Base-by-base conservation (phyloP, 1,284 basidiomycete genomes). In the Tilletia walkeri region DNA sequence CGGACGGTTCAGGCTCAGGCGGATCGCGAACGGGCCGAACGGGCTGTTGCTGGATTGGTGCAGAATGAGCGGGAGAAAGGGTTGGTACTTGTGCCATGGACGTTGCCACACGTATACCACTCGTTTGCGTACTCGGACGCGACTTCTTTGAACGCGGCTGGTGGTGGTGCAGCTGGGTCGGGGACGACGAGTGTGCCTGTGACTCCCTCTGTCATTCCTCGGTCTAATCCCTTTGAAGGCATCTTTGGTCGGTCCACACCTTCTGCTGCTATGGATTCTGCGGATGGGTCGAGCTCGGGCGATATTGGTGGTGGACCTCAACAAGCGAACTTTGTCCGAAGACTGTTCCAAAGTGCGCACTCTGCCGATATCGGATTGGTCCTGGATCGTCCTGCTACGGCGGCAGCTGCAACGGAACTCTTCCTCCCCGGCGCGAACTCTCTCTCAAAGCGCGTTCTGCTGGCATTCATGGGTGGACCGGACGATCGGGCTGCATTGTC, bases 381-480 rank as follows among this genome's bases (percentile, higher is more conserved):
- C 80, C 88, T 95, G 65, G 92, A 95, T 79, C 87, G 89, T 84
- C 36, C 74, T 76, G 3, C 76, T 78, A 48, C 84, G 75, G 69
- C 76, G 18, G 56, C 61, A 39, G 34, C 65, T 3, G 47, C 49
- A 10, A 66, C 20, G 38, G 20, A 36, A 2, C 53, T 56, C 3
- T 47, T 48, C 41, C 70, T 74, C 14, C 66, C 76, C 4, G 72
- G 70, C 20, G 72, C 68, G 78, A 78, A 73, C 78, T 61, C 65
- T 80, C 84, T 45, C 88, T 36, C 41, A 18, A 67, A 90, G 75
- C 92, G 92, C 76, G 84, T 94, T 67, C 90, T 94, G 85, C 83
- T 95, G 49, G 91, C 92, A 0, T 96, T 95, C 88, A 91, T 94
- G 82, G 94, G 94, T 66, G 94, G 94, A 0, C 90, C 92, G 0